Evolutionary conservation across 257 asterid genomes (phyloP), one percentile per base, ranked within the genome.

Genomic region (Echites panduratus): DNA sequence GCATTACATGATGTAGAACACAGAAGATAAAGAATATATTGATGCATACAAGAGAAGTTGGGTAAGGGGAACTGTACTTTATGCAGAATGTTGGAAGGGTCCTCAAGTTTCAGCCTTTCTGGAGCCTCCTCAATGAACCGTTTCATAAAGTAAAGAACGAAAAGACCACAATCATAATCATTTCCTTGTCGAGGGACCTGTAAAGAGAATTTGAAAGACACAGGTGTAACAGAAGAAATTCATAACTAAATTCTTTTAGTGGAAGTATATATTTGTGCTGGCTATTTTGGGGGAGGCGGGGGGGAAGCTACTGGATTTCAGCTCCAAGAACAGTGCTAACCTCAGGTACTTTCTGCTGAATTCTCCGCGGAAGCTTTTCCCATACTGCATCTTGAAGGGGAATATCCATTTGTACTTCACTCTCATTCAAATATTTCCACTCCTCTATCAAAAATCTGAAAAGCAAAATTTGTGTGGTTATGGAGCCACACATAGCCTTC

Each of bases 131-230:
- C 84, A 58, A 95, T 82, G 87, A 95, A 95, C 47, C 92, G 91
- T 77, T 95, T 93, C 76, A 92, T 92, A 74, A 86, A 95, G 87
- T 76, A 87, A 52, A 95, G 96, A 83, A 92, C 97, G 66, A 95
- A 95, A 44, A 90, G 78, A 59, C 99, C 99, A 79, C 99, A 95
- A 65, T 95, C 99, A 64, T 85, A 89, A 4, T 85, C 96, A 72
- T 95, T 95, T 68, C 66, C 84, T 73, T 95, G 99, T 73, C 79
- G 96, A 19, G 99, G 99, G 32, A 95, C 99, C 99, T 94, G 88
- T 74, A 62, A 47, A 13, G 49, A n/a, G 45, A 67, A 70, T 58
- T 40, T 7, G 14, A 7, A 62, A 63, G 49, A 22, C 56, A 74
- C 62, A 72, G 53, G 69, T 52, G 41, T 62, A 29, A 70, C 58